These are phyloP conservation scores for Immersiella caudata DNA, from an alignment of 495 filamentous ascomycete species.

Conservation along the genomic window DNA sequence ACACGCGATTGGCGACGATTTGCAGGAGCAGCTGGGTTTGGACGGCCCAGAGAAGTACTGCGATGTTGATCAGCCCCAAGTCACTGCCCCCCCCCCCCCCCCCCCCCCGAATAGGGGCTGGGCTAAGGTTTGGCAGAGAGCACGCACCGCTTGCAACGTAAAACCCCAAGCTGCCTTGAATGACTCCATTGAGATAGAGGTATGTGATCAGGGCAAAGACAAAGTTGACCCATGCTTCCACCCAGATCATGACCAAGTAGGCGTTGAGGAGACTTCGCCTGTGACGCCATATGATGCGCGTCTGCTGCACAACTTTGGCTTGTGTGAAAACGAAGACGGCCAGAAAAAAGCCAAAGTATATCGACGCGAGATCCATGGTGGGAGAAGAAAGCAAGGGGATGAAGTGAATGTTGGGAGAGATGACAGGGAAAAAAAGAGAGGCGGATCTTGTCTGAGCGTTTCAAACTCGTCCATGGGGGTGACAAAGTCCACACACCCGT, in stretches of 20 bases:
- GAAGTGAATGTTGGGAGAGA: no score
- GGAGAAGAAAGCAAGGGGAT: no score
- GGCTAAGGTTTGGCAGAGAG: no score
- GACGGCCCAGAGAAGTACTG: constrained; percentile 27
- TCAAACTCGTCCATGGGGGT: no score
- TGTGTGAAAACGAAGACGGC: constrained; percentile 5
- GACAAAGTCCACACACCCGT: no score
- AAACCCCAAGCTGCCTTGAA: constrained; percentile 9
- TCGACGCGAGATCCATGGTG: constrained; percentile 1
- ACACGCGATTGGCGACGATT: constrained; percentile 48
- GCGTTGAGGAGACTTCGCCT: not conserved
- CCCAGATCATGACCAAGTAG: constrained; percentile 8
- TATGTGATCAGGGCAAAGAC: constrained; percentile 5
- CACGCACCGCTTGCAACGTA: not conserved
- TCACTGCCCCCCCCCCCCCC: no score
- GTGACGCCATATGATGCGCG: not conserved
- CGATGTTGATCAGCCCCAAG: not conserved
- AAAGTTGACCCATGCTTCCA: constrained; percentile 11
- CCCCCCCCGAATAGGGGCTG: no score
- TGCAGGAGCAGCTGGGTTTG: constrained; percentile 42
- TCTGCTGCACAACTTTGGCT: constrained; percentile 7
- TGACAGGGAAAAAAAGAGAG: no score
- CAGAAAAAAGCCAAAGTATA: constrained; percentile 8
- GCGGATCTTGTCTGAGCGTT: no score
- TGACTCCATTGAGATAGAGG: not conserved